phyloP scores from a whole-genome alignment of 169 alveolate species.

The Blepharisma undulans region DNA sequence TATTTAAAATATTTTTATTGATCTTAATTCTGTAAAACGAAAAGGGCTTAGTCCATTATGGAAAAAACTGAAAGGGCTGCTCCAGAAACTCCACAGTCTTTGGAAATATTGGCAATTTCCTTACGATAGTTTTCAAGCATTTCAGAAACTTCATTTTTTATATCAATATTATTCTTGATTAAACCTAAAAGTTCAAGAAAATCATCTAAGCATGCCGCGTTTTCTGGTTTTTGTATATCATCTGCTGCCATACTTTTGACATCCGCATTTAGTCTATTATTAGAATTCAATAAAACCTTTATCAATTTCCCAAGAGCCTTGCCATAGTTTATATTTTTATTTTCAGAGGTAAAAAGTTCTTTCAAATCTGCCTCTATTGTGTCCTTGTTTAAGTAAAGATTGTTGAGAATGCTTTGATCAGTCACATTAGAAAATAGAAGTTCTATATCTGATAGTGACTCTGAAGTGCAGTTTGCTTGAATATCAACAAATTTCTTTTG shows the following conservation, averaged over 20 bases:
- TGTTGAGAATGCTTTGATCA: neutral
- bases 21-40: too few species aligned
- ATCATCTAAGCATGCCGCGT: neutral
- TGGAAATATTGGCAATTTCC: too few species aligned
- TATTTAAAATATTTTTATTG: too few species aligned
- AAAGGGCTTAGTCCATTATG: too few species aligned
- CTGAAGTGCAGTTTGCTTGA: neutral
- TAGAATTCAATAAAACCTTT: neutral
- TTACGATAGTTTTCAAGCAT: too few species aligned
- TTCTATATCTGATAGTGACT: neutral
- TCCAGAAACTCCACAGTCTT: neutral
- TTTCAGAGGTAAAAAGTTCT: neutral
- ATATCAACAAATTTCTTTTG: neutral
- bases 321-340: neutral
- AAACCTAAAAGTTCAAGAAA: too few species aligned
- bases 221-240: neutral
- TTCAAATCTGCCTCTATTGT: neutral
- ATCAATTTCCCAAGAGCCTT: neutral
- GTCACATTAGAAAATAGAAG: neutral
- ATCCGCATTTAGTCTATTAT: neutral
- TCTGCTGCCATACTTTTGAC: neutral
- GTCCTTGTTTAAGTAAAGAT: neutral
- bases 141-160: too few species aligned
- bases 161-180: too few species aligned
- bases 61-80: neutral